Conservation (phyloP, 2,329 filamentous ascomycete genomes). For the Zasmidium citrigriseum region DNA sequence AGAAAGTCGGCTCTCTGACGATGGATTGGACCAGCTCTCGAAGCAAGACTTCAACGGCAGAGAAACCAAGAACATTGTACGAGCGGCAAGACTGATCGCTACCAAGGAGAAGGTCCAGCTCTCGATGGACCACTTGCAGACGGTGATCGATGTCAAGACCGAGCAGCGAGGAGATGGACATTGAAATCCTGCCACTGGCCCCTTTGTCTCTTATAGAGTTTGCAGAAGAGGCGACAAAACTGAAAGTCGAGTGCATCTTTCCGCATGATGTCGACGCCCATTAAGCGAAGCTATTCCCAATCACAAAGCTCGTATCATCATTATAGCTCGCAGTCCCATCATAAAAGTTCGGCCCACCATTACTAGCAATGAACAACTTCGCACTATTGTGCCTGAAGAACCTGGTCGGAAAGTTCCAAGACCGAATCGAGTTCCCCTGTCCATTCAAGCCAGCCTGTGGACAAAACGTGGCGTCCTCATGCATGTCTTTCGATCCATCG, state of each 20-base stretch:
- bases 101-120: background rate
- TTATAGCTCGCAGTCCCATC: constrained; percentile 53
- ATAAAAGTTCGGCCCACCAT: constrained; percentile 57
- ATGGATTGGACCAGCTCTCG: too few species aligned
- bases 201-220: too few species aligned
- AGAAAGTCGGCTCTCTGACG: too few species aligned
- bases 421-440: constrained; percentile 52
- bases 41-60: background rate
- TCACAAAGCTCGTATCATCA: constrained; percentile 55
- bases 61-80: background rate
- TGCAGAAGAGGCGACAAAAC: too few species aligned
- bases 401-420: constrained; percentile 62
- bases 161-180: too few species aligned
- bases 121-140: background rate
- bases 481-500: constrained; percentile 58
- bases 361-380: constrained; percentile 50
- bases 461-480: constrained; percentile 65
- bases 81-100: background rate
- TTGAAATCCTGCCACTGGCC: too few species aligned
- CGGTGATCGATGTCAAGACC: background rate
- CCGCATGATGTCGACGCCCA: too few species aligned
- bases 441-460: constrained; percentile 54
- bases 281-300: constrained; percentile 45
- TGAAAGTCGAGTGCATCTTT: too few species aligned
- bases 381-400: constrained; percentile 58